Evolutionary conservation across 345 rosid genomes (phyloP).

Genomic region (Dipteronia dyeriana): DNA sequence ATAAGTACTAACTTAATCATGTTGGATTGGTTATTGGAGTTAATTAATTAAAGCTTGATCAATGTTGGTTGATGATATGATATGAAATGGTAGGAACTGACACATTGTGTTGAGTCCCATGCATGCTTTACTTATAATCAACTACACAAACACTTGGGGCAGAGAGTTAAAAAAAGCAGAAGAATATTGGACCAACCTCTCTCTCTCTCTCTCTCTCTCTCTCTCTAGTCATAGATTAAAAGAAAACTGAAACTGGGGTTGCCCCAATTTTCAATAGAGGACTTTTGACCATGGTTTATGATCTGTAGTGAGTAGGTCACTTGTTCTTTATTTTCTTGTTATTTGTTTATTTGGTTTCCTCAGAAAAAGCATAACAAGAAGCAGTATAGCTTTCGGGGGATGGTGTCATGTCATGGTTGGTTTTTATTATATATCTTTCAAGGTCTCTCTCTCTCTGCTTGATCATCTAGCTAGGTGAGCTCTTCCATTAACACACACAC

Average conservation of each 20-base stretch:
- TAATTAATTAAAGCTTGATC: background rate
- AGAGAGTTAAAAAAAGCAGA: slow-evolving; percentile 30
- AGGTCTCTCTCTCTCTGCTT: background rate
- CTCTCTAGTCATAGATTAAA: slow-evolving; percentile 14
- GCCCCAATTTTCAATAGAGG: slow-evolving; percentile 29
- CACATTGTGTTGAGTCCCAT: slow-evolving; percentile 17
- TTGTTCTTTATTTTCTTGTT: slow-evolving; percentile 10
- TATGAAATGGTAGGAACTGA: slow-evolving; percentile 5
- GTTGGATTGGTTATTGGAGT: too few relatives aligned
- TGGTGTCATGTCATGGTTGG: slow-evolving; percentile 34
- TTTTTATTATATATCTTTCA: background rate
- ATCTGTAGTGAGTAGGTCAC: background rate
- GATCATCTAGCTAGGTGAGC: slow-evolving; percentile 29
- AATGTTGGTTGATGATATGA: background rate
- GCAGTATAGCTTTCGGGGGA: background rate
- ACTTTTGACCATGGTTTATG: slow-evolving; percentile 38
- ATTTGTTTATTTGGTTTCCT: slow-evolving; percentile 18
- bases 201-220: background rate
- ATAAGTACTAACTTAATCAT: too few relatives aligned
- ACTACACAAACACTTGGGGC: slow-evolving; percentile 24
- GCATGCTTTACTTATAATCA: slow-evolving; percentile 11
- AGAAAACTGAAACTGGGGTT: slow-evolving; percentile 33
- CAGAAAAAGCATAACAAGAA: slow-evolving; percentile 15
- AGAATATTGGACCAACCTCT: slow-evolving; percentile 34
- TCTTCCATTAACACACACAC: slow-evolving; percentile 7